These are phyloP conservation scores for Xylariaceae sp. DNA, from an alignment of 2,329 filamentous ascomycete genomes.

Conservation along the genomic window DNA sequence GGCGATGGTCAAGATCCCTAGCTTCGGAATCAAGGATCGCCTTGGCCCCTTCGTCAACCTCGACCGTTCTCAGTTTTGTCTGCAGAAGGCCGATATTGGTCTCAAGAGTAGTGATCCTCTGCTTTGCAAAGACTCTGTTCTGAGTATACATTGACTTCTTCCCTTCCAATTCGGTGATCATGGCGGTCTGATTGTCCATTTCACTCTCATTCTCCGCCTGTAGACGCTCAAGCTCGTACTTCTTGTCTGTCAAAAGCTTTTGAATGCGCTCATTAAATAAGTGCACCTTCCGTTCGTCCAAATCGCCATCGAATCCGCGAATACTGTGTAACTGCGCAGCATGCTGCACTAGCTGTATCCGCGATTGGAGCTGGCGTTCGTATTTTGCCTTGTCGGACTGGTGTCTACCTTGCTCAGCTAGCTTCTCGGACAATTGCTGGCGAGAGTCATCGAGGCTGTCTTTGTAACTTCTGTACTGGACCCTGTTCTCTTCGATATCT, in stretches of 20 bases:
- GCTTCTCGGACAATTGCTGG: conserved; percentile 45
- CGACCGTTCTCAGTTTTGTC: conserved; percentile 63
- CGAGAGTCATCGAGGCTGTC: conserved; percentile 42
- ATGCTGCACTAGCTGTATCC: conserved; percentile 70
- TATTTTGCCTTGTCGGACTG: conserved; percentile 84
- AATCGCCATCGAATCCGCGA: conserved; percentile 74
- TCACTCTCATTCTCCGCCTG: conserved; percentile 71
- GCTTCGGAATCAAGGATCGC: conserved; percentile 70
- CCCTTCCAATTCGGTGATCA: conserved; percentile 68
- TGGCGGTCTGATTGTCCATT: conserved; percentile 63
- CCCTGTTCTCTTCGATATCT: conserved; percentile 57
- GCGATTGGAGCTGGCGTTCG: conserved; percentile 68
- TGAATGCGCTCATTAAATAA: conserved; percentile 74
- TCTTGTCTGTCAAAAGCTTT: conserved; percentile 72
- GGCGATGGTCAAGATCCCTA: conserved; percentile 59
- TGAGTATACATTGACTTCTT: conserved; percentile 67
- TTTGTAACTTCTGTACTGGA: conserved; percentile 62
- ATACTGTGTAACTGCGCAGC: conserved; percentile 73
- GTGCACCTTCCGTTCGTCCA: conserved; percentile 67
- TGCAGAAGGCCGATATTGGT: conserved; percentile 63
- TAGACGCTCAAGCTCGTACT: conserved; percentile 67
- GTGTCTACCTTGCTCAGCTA: conserved; percentile 66
- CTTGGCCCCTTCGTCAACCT: conserved; percentile 79
- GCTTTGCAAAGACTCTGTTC: conserved; percentile 66
- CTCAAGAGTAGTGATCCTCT: conserved; percentile 69